A percentile compares a stretch with the other conserved stretches of the same genome.
Conservation (phyloP, 176 grass and related monocot species). For the Metroxylon sagu region DNA sequence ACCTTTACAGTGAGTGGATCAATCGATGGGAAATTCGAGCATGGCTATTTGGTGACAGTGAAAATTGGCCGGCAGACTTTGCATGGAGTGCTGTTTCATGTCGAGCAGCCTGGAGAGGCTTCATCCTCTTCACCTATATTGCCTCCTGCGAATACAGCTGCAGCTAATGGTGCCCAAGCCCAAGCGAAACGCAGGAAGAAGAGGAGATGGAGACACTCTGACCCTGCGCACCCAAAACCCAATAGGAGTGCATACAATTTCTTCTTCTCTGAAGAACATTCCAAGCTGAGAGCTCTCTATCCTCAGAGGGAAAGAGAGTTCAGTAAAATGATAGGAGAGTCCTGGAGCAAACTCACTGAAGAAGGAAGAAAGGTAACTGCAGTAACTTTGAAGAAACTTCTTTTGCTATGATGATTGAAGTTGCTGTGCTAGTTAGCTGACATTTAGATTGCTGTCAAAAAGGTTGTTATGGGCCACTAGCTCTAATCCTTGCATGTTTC, state of each 20-base stretch:
- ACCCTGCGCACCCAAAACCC: slow-evolving; percentile 38
- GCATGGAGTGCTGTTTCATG: slow-evolving; percentile 37
- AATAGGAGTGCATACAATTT: slow-evolving; percentile 53
- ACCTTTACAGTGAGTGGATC: slow-evolving; percentile 39
- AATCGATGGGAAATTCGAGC: slow-evolving; percentile 51
- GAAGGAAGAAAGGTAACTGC: slow-evolving; percentile 36
- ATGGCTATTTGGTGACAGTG: slow-evolving; percentile 43
- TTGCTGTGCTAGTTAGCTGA: not conserved
- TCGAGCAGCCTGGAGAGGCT: slow-evolving; percentile 8
- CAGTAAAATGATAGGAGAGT: slow-evolving; percentile 51
- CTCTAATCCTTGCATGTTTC: not conserved
- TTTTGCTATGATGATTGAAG: not conserved
- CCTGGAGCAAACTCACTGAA: slow-evolving; percentile 33
- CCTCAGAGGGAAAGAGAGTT: slow-evolving; percentile 43
- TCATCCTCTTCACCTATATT: slow-evolving; percentile 2
- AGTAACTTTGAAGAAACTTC: not conserved
- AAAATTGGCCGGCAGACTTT: slow-evolving; percentile 39
- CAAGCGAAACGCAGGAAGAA: slow-evolving; percentile 5
- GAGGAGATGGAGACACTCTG: slow-evolving; percentile 20
- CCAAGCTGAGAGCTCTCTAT: slow-evolving; percentile 30
- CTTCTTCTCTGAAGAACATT: slow-evolving; percentile 41
- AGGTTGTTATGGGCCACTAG: too few relatives aligned
- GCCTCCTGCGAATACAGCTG: not conserved
- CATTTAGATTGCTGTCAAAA: too few relatives aligned
- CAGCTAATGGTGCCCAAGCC: not conserved